phyloP scores from a whole-genome alignment of 192 early-diverging fungal genomes.

The Backusella tuberculispora region DNA sequence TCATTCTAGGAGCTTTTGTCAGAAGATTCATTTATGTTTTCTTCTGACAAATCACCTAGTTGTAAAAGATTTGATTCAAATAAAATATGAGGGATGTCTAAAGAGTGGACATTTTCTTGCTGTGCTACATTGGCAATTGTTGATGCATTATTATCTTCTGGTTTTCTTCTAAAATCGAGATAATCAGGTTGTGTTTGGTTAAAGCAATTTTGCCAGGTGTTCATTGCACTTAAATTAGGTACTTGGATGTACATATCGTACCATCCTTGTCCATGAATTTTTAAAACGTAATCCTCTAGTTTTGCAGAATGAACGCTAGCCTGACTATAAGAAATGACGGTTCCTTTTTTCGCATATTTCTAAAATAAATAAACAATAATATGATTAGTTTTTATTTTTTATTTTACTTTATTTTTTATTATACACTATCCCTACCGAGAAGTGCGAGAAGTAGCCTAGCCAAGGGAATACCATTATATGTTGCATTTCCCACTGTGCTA shows the following conservation, averaged over 20 bases:
- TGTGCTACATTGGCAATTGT: not conserved
- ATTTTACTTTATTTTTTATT: not conserved
- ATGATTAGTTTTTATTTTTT: not conserved
- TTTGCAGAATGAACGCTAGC: conserved; percentile 31
- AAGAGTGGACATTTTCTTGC: not conserved
- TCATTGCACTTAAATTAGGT: conserved; percentile 23
- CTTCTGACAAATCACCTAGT: conserved; percentile 1
- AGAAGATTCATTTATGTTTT: not conserved
- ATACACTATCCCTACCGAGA: conserved; percentile 35
- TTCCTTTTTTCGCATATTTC: conserved; percentile 28
- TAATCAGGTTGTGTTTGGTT: conserved; percentile 25
- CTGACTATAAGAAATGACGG: conserved; percentile 33
- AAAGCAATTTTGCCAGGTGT: conserved; percentile 35
- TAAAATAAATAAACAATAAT: conserved; percentile 16
- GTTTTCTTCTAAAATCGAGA: conserved; percentile 20
- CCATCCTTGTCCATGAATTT: conserved; percentile 35
- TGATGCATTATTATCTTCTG: not conserved
- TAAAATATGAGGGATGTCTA: not conserved
- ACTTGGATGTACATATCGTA: conserved; percentile 42
- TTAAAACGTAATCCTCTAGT: conserved; percentile 35
- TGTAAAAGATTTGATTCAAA: conserved; percentile 8
- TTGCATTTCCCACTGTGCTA: conserved; percentile 53
- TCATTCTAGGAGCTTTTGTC: not conserved
- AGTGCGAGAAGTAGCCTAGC: conserved; percentile 49
- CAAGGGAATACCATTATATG: conserved; percentile 51